Base-by-base conservation (phyloP, 306 rosid species). In the Gastrolobium bilobum region DNA sequence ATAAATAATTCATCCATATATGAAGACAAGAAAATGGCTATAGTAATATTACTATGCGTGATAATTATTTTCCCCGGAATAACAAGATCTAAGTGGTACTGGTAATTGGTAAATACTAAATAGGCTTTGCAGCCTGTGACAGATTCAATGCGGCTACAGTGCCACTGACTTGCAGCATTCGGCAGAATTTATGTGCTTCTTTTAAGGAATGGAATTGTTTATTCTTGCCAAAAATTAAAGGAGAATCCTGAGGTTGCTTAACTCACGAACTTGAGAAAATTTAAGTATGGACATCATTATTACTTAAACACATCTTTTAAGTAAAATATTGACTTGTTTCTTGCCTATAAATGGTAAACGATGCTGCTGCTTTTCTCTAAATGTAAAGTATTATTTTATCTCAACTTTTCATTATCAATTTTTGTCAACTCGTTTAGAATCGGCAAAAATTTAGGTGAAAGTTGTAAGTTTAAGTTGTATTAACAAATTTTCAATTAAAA, bases 301-400 rank as follows among this genome's bases (percentile, higher is more conserved):
- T 39, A 43, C 59, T 13, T 13, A 4, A 34, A 54, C 35, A 58
- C 20, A 46, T 29, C 72, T 60, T 60, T 37, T 4, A 31, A 10
- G n/a, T 48, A 50, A 31, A 43, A 15, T 10, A 43, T 70, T 79
- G 72, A 71, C 65, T 38, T 60, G 65, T 65, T 63, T 52, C 47
- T 51, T 51, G 50, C 33, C 72, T 38, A 13, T 48, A 70, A 38
- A 26, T 48, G 50, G 72, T 14, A 68, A 79, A 7, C 59, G 6
- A 14, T 13, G 15, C 46, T 62, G n/a, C 63, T 57, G 31, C 34
- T 56, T 56, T 56, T 56, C 33, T 54, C 35, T 7, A 56, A 2
- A 20, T 29, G 10, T 30, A 7, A 56, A 14, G 10, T 14, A 20
- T 8, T 7, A 56, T 30, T 37, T 61, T 61, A 35, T 33, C 1